phyloP scores from a whole-genome alignment of 441 rosid species.

The Populus hybrid region DNA sequence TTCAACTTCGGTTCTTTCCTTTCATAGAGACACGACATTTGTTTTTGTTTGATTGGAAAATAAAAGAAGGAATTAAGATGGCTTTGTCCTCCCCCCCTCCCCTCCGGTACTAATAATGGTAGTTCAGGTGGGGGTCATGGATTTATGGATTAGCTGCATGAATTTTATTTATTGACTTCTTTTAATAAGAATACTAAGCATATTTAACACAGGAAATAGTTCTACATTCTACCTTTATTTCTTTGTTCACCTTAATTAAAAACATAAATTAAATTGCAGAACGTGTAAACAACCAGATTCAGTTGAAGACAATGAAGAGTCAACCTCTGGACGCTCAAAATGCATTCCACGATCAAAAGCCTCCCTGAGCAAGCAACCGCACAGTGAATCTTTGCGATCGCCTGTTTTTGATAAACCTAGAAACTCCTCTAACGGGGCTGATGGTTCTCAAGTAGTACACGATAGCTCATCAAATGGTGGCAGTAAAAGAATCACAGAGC shows the following conservation, averaged over 20 bases:
- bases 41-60: background rate
- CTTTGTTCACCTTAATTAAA: constrained; percentile 3
- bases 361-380: constrained; percentile 55
- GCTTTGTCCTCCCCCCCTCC: background rate
- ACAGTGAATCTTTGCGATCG: constrained; percentile 62
- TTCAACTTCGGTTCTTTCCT: background rate
- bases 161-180: background rate
- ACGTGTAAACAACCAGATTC: constrained; percentile 44
- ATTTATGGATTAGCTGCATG: background rate
- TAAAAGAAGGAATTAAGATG: background rate
- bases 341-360: constrained; percentile 59
- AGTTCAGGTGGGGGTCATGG: background rate
- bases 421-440: constrained; percentile 46
- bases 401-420: constrained; percentile 58
- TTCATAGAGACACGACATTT: background rate
- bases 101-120: background rate
- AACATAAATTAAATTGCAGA: constrained; percentile 42
- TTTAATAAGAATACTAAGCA: background rate
- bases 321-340: constrained; percentile 47
- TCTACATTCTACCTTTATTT: background rate
- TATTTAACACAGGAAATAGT: background rate
- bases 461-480: constrained; percentile 33
- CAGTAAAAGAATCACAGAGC: constrained; percentile 57
- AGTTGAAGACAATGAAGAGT: constrained; percentile 43
- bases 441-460: constrained; percentile 24